A percentile compares a stretch with the other conserved stretches of the same genome.
phyloP scores from a whole-genome alignment of 257 asterid species.

The Euphrasia confusa region DNA sequence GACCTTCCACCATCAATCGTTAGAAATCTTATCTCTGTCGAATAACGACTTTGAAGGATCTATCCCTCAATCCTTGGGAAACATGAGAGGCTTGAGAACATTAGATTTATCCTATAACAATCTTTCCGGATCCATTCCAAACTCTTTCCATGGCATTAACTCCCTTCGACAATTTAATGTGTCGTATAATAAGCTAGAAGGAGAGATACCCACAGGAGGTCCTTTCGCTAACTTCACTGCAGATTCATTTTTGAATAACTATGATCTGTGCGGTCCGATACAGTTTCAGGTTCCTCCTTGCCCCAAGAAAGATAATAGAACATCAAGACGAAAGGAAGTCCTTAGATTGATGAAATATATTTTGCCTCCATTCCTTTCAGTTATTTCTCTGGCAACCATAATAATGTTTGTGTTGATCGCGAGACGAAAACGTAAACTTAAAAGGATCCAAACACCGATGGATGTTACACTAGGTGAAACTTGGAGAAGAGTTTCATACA shows the following conservation, averaged over 20 bases:
- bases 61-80: not conserved
- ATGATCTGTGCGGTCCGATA: no score
- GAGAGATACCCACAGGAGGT: slow-evolving; percentile 13
- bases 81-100: not conserved
- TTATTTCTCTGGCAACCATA: slow-evolving; percentile 1
- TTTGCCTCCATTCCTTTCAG: no score
- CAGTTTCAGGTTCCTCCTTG: no score
- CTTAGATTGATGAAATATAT: no score
- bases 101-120: not conserved
- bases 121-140: not conserved
- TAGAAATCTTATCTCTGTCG: slow-evolving; percentile 12
- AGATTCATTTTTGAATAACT: no score
- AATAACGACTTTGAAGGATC: slow-evolving; percentile 16
- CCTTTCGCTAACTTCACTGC: no score
- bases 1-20: not conserved
- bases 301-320: no score
- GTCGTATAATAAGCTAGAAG: slow-evolving; percentile 29
- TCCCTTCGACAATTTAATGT: slow-evolving; percentile 8
- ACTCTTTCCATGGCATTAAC: not conserved
- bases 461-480: not conserved
- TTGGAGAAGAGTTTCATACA: slow-evolving; percentile 20
- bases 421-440: slow-evolving; percentile 8
- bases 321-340: no score
- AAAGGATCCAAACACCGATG: not conserved
- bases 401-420: slow-evolving; percentile 9